Base-by-base conservation (phyloP, 345 rosid genomes). In the Anacardium occidentale region DNA sequence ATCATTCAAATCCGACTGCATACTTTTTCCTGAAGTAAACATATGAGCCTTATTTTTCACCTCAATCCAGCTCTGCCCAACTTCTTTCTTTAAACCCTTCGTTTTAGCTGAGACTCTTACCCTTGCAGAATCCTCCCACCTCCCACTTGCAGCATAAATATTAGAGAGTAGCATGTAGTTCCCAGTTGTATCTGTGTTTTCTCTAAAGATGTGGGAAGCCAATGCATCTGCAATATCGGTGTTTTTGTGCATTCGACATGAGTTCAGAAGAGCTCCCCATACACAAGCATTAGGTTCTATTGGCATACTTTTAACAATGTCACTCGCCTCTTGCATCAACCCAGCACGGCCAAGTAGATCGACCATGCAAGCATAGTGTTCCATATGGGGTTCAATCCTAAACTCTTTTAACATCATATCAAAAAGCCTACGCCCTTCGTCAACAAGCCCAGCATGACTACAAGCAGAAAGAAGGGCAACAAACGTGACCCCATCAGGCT, bases 391-490 rank as follows among this genome's bases (percentile, higher is more conserved):
- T 76, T 84, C 80, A 48, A 86, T 71, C 40, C 80, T 84, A 32
- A 78, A 85, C 26, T 73, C 77, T 22, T 12, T 52, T 20, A 50
- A 32, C 91, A 89, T 88, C 15, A 77, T 77, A 68, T 83, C 51
- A 70, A 85, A 86, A 66, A 86, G 62, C 21, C 45, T 69, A 52
- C 83, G 87, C 11, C 90, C 97, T 77, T 85, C 76, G 21, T 73
- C 61, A 54, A 87, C 91, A 68, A 91, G 83, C 64, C 96, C 93
- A 34, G 90, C 83, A 69, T 86, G 96, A 80, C 89, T 87, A 72
- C 93, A 91, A 4, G 96, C 90, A 72, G 97, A 89, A 68, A 86
- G 93, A 84, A 87, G 82, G 42, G 97, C 87, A 54, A 88, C 78
- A 73, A 91, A 82, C n/a, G 92, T 81, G 65, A 94, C 79, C 34